Evolutionary conservation across 805 yeast genomes (phyloP), one percentile per base, ranked within the genome.

Genomic region (Blastobotrys mokoenaii): DNA sequence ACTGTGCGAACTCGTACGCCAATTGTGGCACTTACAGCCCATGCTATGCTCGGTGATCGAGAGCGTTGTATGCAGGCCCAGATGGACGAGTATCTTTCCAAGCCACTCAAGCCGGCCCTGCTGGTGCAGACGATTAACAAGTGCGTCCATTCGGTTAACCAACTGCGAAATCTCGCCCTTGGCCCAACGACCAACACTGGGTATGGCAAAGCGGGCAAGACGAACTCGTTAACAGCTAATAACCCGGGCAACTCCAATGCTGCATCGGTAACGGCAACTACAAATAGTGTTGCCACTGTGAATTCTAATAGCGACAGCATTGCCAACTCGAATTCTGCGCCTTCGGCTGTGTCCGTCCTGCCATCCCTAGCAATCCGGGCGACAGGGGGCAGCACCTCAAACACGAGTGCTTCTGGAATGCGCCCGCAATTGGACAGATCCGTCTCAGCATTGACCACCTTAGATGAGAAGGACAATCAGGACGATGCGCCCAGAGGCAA

Each of bases 31-130:
- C 70, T 86, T 47, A 87, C 95, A 0, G 96, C 95, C 0, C 95
- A 86, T 63, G 96, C 96, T 2, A 87, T 86, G 96, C 71, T 86
- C 68, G 96, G 95, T 40, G 95, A 87, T 63, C 70, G 95, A 43
- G 96, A 86, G 60, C 73, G 83, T 55, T 85, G 95, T 48, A 69
- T 86, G 63, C 84, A 84, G 50, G 88, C 88, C 35, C 94, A 88
- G 51, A 86, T 86, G 96, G 95, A 86, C 63, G 96, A 87, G 61
- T 86, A 87, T 59, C 75, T 86, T 40, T 82, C 93, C 9, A 86
- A 86, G 62, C 96, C 96, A 1, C 70, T 86, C 63, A 87, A 86
- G 59, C 95, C 95, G 1, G 79, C 83, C 51, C 67, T 86, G 48
- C 69, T 86, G 59, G 78, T 85, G 59, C 95, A 86, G 64, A 86